Conservation (phyloP, 1,284 basidiomycete species). For the Clitocybe nebularis region DNA sequence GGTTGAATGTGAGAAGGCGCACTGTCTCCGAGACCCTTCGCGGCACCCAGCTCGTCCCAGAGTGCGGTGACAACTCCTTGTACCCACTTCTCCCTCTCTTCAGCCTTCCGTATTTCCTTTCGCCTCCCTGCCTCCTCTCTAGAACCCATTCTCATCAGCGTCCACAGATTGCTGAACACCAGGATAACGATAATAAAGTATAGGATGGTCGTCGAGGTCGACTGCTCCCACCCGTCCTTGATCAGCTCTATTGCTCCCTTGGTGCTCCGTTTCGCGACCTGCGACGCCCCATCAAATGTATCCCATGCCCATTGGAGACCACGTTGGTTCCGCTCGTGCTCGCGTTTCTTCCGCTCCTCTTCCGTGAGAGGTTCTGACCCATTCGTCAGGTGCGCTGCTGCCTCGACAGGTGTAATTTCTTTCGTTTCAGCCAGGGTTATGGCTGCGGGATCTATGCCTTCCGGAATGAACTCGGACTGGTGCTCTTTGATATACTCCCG, state of each 20-base stretch:
- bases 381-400: slow-evolving; percentile 2
- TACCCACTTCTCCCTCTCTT: slow-evolving; percentile 71
- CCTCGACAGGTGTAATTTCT: background rate
- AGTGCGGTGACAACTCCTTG: slow-evolving; percentile 64
- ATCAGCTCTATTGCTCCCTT: slow-evolving; percentile 71
- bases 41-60: slow-evolving; percentile 63
- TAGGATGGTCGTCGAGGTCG: slow-evolving; percentile 63
- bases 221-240: slow-evolving; percentile 70
- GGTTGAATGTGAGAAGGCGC: slow-evolving; percentile 1
- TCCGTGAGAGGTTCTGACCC: slow-evolving; percentile 7
- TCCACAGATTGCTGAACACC: slow-evolving; percentile 76
- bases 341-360: slow-evolving; percentile 45
- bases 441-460: slow-evolving; percentile 61
- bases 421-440: slow-evolving; percentile 22
- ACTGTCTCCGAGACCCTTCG: slow-evolving; percentile 27
- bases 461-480: slow-evolving; percentile 84
- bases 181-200: slow-evolving; percentile 69
- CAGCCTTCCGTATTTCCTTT: slow-evolving; percentile 53
- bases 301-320: slow-evolving; percentile 85
- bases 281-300: slow-evolving; percentile 68
- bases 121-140: slow-evolving; percentile 51
- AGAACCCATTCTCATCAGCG: slow-evolving; percentile 52
- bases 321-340: slow-evolving; percentile 64
- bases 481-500: slow-evolving; percentile 86
- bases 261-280: slow-evolving; percentile 67